Evolutionary conservation across 2,329 filamentous ascomycete genomes (phyloP).

Genomic region (Rhynchosporium graminicola): DNA sequence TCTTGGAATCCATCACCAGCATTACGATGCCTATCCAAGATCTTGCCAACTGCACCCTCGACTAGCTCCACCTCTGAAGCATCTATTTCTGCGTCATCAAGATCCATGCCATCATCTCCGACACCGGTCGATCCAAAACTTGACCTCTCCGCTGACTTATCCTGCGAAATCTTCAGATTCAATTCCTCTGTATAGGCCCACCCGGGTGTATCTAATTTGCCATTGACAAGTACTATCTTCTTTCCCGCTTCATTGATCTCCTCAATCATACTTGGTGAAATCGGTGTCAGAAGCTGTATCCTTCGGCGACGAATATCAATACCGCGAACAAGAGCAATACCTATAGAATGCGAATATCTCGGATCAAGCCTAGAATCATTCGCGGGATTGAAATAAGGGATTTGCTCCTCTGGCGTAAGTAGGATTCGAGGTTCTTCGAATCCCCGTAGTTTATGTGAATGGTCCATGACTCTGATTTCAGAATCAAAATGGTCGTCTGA

Average conservation of each 20-base stretch:
- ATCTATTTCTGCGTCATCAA: slow-evolving; percentile 15
- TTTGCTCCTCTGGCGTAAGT: slow-evolving; percentile 49
- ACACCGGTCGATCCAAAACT: background rate
- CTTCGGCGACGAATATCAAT: slow-evolving; percentile 57
- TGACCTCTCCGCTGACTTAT: slow-evolving; percentile 34
- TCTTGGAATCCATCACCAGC: slow-evolving; percentile 40
- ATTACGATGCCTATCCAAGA: slow-evolving; percentile 15
- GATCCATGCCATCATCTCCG: slow-evolving; percentile 9
- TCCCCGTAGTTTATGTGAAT: slow-evolving; percentile 3
- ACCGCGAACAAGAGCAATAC: slow-evolving; percentile 68
- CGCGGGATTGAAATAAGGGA: slow-evolving; percentile 63
- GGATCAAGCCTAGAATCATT: slow-evolving; percentile 61
- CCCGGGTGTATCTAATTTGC: slow-evolving; percentile 66
- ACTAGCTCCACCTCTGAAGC: slow-evolving; percentile 14
- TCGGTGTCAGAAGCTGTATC: slow-evolving; percentile 68
- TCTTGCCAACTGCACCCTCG: slow-evolving; percentile 9
- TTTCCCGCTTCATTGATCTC: slow-evolving; percentile 46
- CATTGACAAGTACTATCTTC: slow-evolving; percentile 63
- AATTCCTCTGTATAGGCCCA: slow-evolving; percentile 71
- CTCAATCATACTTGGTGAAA: slow-evolving; percentile 46
- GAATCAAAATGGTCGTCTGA: slow-evolving; percentile 18
- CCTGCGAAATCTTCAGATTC: slow-evolving; percentile 40
- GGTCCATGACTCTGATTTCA: slow-evolving; percentile 20
- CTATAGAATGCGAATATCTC: slow-evolving; percentile 57
- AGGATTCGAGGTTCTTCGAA: slow-evolving; percentile 37